Evolutionary conservation across 768 basidiomycete genomes (phyloP), one percentile per base, ranked within the genome.

Genomic region (Russula vinacea): DNA sequence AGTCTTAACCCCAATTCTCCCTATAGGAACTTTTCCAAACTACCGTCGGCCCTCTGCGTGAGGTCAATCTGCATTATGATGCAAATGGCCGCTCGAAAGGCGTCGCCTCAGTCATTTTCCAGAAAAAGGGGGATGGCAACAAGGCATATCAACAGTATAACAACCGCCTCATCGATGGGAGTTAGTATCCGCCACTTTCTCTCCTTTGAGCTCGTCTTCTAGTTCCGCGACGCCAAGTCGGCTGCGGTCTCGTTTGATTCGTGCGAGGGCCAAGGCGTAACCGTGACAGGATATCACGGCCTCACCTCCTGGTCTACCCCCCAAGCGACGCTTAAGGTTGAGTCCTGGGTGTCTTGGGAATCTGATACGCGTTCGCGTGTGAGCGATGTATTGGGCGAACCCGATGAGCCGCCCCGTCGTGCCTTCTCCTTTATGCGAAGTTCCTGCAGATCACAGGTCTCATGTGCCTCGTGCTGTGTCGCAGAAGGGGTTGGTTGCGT

Each of bases 81-180:
- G 78, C 83, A 52, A 75, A 80, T 63, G 97, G 97, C 54, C 87
- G 89, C 70, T 94, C 92, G 52, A 96, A 94, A 74, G 97, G 97
- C 62, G 81, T 88, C 65, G 96, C 96, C 40, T 84, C 89, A 16
- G 88, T 99, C 62, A 80, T 85, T 70, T 98, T 98, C 82, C 79
- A 81, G 70, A 84, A 83, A 71, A 89, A 87, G 72, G 95, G 94
- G 63, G 93, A 95, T 72, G 97, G 89, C 63, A 86, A 86, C 74
- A 92, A 89, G 82, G 97, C 97, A 3, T 94, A 87, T 76, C 83
- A 89, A 71, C 85, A 92, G 69, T 99, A 98, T 82, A 93, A 99
- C 84, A 92, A 92, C 80, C 89, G 97, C 75, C 90, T 98, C 79
- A 95, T 99, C 86, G 97, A 99, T 89, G 94, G 94, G 81, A 97